Evolutionary conservation across 768 basidiomycete genomes (phyloP), one percentile per base, ranked within the genome.

Genomic region (Suillus americanus): DNA sequence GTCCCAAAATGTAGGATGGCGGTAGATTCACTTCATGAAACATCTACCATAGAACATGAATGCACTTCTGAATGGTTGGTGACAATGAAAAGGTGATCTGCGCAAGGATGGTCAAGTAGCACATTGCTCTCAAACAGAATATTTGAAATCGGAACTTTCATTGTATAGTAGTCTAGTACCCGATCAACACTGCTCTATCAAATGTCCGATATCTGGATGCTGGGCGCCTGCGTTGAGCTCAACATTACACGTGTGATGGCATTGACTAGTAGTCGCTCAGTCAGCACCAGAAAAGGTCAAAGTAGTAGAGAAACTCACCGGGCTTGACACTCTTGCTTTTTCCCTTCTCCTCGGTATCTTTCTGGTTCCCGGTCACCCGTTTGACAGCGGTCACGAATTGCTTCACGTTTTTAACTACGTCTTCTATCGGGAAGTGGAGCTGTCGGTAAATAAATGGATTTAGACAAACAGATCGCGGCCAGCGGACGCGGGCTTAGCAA

Each of bases 221-320:
- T 91, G n/a, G 95, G 95, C 20, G 94, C 94, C 69, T 90, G 89
- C 35, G 85, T 85, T 30, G 94, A 91, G 75, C 93, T 96, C 46
- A 97, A 84, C 70, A 93, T 82, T 28, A 95, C 90, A 68, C 87
- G 88, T n/a, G 80, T 83, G 71, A 97, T 92, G 10, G 87, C 81
- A 43, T 89, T 93, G 60, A 87, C 91, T 92, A 51, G 38, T 92
- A 51, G 38, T 13, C 41, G 43, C 18, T 46, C 10, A n/a, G 23
- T 65, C 51, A 55, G 41, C 43, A 41, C 41, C 16, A 10, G 62
- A 63, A 62, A 57, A 54, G 35, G 7, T 40, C 48, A 14, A 45
- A 41, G 50, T 45, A 40, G 4, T 9, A 41, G 59, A 20, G 12
- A 40, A 30, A 73, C 73, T 60, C 56, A 78, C 75, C 69, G 61